Percentiles rank a stretch among this genome's conserved stretches.
Evolutionary conservation across 2,329 filamentous ascomycete species (phyloP).

Genomic region (Bisporella sp.): DNA sequence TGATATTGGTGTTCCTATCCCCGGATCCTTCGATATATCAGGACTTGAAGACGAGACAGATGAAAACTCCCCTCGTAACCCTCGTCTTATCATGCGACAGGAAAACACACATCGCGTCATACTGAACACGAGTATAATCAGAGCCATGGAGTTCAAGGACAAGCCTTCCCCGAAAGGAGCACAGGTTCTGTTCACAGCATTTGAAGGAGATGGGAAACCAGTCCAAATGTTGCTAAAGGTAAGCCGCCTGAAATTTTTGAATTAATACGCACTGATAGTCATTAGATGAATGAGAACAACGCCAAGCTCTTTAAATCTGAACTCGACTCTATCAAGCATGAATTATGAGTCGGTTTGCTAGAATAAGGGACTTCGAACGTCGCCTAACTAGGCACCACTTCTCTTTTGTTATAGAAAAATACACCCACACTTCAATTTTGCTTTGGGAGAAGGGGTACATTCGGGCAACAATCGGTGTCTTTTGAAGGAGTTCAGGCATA

Average conservation of each 20-base stretch:
- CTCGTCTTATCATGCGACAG: constrained; percentile 82
- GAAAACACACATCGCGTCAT: constrained; percentile 84
- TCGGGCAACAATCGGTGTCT: constrained; percentile 8
- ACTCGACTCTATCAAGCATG: constrained; percentile 28
- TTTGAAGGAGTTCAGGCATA: constrained; percentile 17
- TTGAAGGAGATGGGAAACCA: constrained; percentile 49
- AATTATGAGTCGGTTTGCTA: constrained; percentile 13
- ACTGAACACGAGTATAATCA: constrained; percentile 75
- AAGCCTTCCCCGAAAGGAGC: constrained; percentile 49
- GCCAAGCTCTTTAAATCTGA: constrained; percentile 25
- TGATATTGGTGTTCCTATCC: constrained; percentile 40
- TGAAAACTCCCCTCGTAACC: constrained; percentile 33
- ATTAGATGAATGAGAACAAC: constrained; percentile 27
- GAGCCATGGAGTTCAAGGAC: constrained; percentile 72
- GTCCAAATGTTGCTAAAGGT: constrained; percentile 57
- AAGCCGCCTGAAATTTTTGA: constrained; percentile 18
- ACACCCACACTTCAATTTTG: constrained; percentile 11
- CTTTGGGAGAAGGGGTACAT: constrained; percentile 7
- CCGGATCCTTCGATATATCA: constrained; percentile 50
- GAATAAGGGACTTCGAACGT: too few species aligned
- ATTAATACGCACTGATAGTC: constrained; percentile 6
- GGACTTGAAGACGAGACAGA: constrained; percentile 36
- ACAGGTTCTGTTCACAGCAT: constrained; percentile 61
- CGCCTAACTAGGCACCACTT: not conserved
- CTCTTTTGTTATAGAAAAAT: constrained; percentile 19